A percentile compares a stretch with the other conserved stretches of the same genome.
Evolutionary conservation across 1,284 basidiomycete species (phyloP).

Genomic region (Leccinum angustisporum): DNA sequence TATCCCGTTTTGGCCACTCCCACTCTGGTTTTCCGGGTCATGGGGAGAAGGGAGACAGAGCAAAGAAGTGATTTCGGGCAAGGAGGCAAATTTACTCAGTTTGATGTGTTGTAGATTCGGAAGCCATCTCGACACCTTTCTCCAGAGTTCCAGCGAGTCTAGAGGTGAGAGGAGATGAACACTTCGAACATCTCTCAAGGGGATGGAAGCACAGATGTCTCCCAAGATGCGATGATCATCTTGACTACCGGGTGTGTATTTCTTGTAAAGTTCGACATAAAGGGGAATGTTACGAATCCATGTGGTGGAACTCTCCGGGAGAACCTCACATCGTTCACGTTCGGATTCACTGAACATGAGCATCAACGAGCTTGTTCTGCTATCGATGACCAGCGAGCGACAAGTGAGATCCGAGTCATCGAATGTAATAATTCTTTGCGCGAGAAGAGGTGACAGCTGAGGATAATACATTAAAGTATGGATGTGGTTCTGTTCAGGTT

Average conservation of each 20-base stretch:
- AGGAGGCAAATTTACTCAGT: neutral
- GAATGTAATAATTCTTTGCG: neutral
- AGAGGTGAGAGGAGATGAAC: neutral
- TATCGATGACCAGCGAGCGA: neutral
- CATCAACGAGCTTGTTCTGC: neutral
- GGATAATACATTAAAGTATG: neutral
- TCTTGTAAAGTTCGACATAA: neutral
- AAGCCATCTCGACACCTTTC: neutral
- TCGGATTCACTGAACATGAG: neutral
- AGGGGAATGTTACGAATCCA: neutral
- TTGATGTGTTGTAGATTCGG: constrained; percentile 3
- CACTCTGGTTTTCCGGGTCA: too few relatives aligned
- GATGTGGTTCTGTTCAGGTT: neutral
- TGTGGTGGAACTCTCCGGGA: neutral
- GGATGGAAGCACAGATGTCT: neutral
- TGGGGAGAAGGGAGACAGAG: neutral
- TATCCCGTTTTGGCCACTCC: neutral
- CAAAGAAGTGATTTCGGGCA: constrained; percentile 1
- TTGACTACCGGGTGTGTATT: neutral
- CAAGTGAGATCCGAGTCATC: neutral
- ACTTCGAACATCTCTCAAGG: neutral
- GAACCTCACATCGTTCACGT: neutral
- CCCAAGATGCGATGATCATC: neutral
- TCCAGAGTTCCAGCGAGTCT: neutral
- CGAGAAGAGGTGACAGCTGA: neutral